Percentiles rank a stretch among this genome's conserved stretches.
Conservation (phyloP, 1,139 yeast genomes). For the Blastobotrys illinoisensis region DNA sequence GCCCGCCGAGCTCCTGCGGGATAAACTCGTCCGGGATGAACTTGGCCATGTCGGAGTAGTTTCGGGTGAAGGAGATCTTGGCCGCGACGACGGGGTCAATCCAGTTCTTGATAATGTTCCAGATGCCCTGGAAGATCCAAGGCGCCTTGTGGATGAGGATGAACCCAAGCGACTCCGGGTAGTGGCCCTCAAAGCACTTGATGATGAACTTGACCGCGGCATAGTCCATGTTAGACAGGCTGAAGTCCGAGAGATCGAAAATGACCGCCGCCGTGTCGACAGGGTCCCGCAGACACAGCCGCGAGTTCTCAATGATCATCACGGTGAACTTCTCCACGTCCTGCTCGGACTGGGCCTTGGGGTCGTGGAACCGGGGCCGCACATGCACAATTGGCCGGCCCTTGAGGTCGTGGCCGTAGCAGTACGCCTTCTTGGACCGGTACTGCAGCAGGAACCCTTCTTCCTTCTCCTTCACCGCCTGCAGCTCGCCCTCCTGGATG, state of each 20-base stretch:
- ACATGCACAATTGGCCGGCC: conserved; percentile 68
- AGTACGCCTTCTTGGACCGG: conserved; percentile 53
- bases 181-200: conserved; percentile 75
- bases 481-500: conserved; percentile 56
- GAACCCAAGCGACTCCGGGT: conserved; percentile 78
- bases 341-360: conserved; percentile 61
- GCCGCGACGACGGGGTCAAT: conserved; percentile 84
- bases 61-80: conserved; percentile 69
- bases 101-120: conserved; percentile 83
- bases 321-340: conserved; percentile 66
- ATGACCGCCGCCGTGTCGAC: conserved; percentile 66
- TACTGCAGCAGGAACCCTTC: conserved; percentile 49
- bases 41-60: conserved; percentile 50
- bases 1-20: conserved; percentile 64
- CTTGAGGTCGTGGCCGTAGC: conserved; percentile 58
- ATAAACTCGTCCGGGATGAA: conserved; percentile 50
- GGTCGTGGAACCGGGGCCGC: conserved; percentile 66
- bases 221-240: conserved; percentile 79
- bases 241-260: conserved; percentile 71
- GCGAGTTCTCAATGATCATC: conserved; percentile 61
- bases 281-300: conserved; percentile 58
- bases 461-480: conserved; percentile 33
- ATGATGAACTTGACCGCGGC: conserved; percentile 74
- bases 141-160: conserved; percentile 83
- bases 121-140: conserved; percentile 80